Evolutionary conservation across 495 filamentous ascomycete species (phyloP).

Genomic region (Hypoxylon lienhwacheense): DNA sequence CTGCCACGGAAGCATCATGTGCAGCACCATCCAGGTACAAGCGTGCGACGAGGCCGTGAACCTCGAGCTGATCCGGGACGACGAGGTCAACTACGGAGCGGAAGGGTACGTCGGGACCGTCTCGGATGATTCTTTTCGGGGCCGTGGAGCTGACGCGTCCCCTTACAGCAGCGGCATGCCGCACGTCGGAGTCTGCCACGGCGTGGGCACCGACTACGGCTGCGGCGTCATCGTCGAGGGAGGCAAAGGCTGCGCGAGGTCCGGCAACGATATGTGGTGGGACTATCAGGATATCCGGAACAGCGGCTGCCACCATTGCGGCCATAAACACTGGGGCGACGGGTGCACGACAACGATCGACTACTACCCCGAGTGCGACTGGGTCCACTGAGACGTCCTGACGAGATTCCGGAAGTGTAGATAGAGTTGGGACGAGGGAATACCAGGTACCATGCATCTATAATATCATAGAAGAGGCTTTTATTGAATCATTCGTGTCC

Average conservation of each 20-base stretch:
- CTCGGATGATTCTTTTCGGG: neutral
- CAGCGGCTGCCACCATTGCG: slow-evolving; percentile 19
- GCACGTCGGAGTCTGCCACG: slow-evolving; percentile 15
- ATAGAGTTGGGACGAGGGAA: neutral
- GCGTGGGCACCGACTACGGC: slow-evolving; percentile 19
- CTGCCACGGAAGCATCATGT: slow-evolving; percentile 29
- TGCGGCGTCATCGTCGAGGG: slow-evolving; percentile 22
- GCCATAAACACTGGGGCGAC: slow-evolving; percentile 14
- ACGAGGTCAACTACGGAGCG: slow-evolving; percentile 19
- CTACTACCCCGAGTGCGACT: slow-evolving; percentile 30
- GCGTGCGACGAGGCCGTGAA: slow-evolving; percentile 19
- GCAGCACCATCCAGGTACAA: slow-evolving; percentile 2
- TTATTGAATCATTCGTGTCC: too few relatives aligned
- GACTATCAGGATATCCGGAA: slow-evolving; percentile 26
- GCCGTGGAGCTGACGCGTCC: slow-evolving; percentile 7
- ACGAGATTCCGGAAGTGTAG: neutral
- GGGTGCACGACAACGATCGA: slow-evolving; percentile 19
- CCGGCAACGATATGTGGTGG: slow-evolving; percentile 29
- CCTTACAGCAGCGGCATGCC: slow-evolving; percentile 17
- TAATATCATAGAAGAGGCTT: too few relatives aligned
- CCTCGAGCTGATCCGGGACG: slow-evolving; percentile 2
- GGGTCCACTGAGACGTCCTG: neutral
- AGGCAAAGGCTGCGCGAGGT: neutral
- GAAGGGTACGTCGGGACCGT: slow-evolving; percentile 8
- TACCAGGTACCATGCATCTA: too few relatives aligned